These are phyloP conservation scores for Trichoderma pleuroti DNA, from an alignment of 2,329 filamentous ascomycete species.

Conservation along the genomic window DNA sequence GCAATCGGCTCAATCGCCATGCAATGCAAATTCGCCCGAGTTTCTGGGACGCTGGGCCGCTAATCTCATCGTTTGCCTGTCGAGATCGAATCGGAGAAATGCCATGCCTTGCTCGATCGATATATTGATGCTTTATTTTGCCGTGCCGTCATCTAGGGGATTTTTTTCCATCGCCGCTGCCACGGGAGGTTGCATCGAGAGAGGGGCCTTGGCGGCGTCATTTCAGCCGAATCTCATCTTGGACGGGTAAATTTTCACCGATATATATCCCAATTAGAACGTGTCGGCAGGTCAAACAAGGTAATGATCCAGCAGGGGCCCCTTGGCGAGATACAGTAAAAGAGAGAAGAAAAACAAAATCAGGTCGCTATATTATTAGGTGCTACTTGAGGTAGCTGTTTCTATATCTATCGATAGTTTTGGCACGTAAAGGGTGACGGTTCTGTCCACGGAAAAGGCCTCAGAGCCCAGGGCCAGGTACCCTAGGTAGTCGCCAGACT, in stretches of 20 bases:
- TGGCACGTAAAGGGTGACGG: constrained; percentile 48
- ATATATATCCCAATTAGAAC: neutral
- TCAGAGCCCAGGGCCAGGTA: constrained; percentile 52
- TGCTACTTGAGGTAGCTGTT: constrained; percentile 5
- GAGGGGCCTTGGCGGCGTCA: neutral
- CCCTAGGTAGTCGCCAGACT: constrained; percentile 44
- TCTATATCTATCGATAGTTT: constrained; percentile 37
- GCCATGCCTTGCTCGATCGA: constrained; percentile 7
- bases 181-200: neutral
- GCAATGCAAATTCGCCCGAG: neutral
- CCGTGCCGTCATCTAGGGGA: neutral
- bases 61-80: neutral
- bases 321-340: neutral
- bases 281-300: neutral
- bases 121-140: constrained; percentile 6
- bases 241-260: constrained; percentile 6
- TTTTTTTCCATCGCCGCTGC: constrained; percentile 9
- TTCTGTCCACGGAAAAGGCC: constrained; percentile 40
- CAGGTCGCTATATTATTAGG: constrained; percentile 12
- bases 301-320: neutral
- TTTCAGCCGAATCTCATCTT: neutral
- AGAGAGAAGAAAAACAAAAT: neutral
- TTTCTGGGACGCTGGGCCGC: neutral
- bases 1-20: constrained; percentile 1
- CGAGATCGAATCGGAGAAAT: constrained; percentile 10